These are phyloP conservation scores for Nissolia schottii DNA, from an alignment of 306 rosid genomes.

Conservation along the genomic window DNA sequence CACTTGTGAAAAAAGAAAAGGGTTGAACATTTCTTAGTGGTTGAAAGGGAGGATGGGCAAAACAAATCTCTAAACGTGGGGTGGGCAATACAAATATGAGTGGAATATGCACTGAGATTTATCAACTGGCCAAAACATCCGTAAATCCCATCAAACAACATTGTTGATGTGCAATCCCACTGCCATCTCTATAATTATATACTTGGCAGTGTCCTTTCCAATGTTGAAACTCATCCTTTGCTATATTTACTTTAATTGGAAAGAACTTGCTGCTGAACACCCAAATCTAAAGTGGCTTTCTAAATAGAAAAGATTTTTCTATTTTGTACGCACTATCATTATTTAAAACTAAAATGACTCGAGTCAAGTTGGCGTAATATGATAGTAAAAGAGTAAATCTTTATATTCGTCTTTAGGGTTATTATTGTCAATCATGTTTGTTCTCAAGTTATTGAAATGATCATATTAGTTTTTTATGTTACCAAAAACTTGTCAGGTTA, in stretches of 20 bases:
- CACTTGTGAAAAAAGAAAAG: not conserved
- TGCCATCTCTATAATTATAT: not conserved
- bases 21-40: constrained; percentile 21
- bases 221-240: not conserved
- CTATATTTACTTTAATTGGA: constrained; percentile 25
- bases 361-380: no score
- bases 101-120: constrained; percentile 22
- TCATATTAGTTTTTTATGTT: no score
- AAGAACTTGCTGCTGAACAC: constrained; percentile 14
- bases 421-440: no score
- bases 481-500: no score
- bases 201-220: constrained; percentile 15
- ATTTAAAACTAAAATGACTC: no score
- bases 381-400: no score
- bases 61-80: not conserved
- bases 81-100: constrained; percentile 27
- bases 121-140: constrained; percentile 24
- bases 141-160: constrained; percentile 14
- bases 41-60: constrained; percentile 4
- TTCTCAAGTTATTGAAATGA: no score
- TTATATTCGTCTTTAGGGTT: no score
- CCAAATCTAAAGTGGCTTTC: constrained; percentile 28
- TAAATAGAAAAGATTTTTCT: no score
- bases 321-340: no score
- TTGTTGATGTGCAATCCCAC: constrained; percentile 32